Conservation (phyloP, 768 basidiomycete genomes). For the Suillus placidus region DNA sequence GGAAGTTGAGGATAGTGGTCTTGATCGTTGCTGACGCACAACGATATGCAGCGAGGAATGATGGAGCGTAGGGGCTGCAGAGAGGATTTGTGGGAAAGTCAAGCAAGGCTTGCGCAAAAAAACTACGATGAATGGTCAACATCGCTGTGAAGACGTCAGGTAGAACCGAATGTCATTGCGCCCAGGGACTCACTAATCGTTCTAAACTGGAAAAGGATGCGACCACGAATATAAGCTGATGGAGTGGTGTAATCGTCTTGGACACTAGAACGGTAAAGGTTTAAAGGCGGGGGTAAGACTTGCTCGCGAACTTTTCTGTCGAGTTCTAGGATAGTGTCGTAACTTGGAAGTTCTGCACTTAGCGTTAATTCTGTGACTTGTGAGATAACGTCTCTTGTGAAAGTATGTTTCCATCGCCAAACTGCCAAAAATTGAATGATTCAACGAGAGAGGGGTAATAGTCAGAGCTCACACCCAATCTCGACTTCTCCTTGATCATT, state of each 20-base stretch:
- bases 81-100: slow-evolving; percentile 72
- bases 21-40: slow-evolving; percentile 73
- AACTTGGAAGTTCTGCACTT: slow-evolving; percentile 60
- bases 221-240: slow-evolving; percentile 52
- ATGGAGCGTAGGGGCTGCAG: slow-evolving; percentile 71
- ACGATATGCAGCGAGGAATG: slow-evolving; percentile 71
- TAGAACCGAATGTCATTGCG: slow-evolving; percentile 3
- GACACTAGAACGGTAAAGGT: slow-evolving; percentile 41
- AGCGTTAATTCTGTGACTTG: slow-evolving; percentile 58
- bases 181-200: slow-evolving; percentile 46
- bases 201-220: slow-evolving; percentile 56
- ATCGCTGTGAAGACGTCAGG: slow-evolving; percentile 44
- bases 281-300: slow-evolving; percentile 56
- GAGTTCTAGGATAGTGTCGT: slow-evolving; percentile 65
- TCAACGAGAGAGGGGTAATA: neutral
- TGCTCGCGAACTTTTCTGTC: slow-evolving; percentile 70
- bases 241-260: slow-evolving; percentile 50
- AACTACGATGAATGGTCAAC: slow-evolving; percentile 68
- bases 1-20: slow-evolving; percentile 47
- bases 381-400: slow-evolving; percentile 54
- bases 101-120: slow-evolving; percentile 71
- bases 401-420: slow-evolving; percentile 62
- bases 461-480: slow-evolving; percentile 48
- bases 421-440: slow-evolving; percentile 35
- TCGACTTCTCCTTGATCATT: slow-evolving; percentile 52